These are phyloP conservation scores for Lactarius psammicola DNA, from an alignment of 768 basidiomycete species.

Conservation along the genomic window DNA sequence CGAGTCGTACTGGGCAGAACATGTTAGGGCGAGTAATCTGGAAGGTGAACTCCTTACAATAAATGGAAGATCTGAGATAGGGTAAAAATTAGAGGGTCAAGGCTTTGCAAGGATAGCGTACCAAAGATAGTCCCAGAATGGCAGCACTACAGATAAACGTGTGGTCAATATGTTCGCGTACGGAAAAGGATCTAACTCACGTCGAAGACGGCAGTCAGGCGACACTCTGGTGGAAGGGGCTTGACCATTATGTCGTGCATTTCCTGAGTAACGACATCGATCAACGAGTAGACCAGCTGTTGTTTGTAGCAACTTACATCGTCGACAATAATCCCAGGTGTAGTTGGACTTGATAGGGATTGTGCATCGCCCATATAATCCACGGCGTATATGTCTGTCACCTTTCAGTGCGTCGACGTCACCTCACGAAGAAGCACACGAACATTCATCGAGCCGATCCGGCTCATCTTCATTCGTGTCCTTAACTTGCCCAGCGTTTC, in stretches of 20 bases:
- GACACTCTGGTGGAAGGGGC: constrained; percentile 3
- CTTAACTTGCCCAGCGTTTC: neutral
- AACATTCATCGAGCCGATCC: constrained; percentile 3
- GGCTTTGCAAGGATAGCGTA: neutral
- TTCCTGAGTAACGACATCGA: neutral
- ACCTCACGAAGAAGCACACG: neutral
- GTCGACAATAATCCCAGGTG: neutral
- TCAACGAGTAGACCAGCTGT: neutral
- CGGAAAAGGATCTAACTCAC: neutral
- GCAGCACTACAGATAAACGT: constrained; percentile 3
- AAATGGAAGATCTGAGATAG: constrained; percentile 10
- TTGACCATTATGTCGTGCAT: constrained; percentile 10
- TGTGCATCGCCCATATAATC: neutral
- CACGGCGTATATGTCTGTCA: constrained; percentile 7
- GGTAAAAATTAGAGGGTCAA: neutral
- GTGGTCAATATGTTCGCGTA: neutral
- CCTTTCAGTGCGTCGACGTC: neutral
- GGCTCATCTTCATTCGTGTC: neutral
- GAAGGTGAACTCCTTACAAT: neutral
- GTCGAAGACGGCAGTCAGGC: constrained; percentile 11
- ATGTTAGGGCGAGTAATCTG: neutral
- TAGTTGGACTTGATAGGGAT: no score
- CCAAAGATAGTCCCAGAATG: constrained; percentile 12
- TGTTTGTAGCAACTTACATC: neutral
- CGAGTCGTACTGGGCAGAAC: constrained; percentile 2